Base-by-base conservation (phyloP, 345 rosid species). In the Cardiospermum halicacabum region DNA sequence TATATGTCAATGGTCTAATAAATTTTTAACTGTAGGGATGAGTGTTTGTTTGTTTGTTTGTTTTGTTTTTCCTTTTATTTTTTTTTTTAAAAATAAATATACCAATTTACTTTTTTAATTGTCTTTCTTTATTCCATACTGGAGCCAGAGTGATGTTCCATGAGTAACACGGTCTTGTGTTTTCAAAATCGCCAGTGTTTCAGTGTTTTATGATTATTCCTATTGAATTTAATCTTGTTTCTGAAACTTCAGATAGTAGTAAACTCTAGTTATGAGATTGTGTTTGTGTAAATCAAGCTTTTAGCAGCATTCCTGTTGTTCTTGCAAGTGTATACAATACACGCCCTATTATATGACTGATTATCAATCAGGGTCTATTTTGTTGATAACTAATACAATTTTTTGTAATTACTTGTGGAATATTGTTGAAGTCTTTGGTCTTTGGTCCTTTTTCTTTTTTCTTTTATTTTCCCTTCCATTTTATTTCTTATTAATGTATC, bases 401-500 rank as follows among this genome's bases (percentile, higher is more conserved):
- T 56, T 60, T 11, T 50, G 26, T 25, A 22, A n/a, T 22, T 56
- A 26, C 37, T n/a, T 25, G 50, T 56, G 54, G 34, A 36, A 19
- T 24, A 1, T 28, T 26, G 26, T 21, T 12, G 27, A 49, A 7
- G 27, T 5, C 43, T 6, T 53, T n/a, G n/a, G n/a, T n/a, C n/a
- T n/a, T 30, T 48, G 21, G 50, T 24, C 15, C 24, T 11, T 19
- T 68, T 16, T 15, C 21, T 15, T n/a, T 6, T 56, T 32, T 30
- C 7, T 47, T 64, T 3, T 42, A 12, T 40, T n/a, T n/a, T n/a
- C n/a, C n/a, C n/a, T n/a, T n/a, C n/a, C n/a, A n/a, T n/a, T n/a
- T n/a, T n/a, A n/a, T n/a, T n/a, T n/a, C n/a, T n/a, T n/a, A 19
- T 47, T 15, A 61, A 42, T 60, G 54, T 45, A 31, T 18, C 47